Conservation (phyloP, 2,329 filamentous ascomycete species). For the Ophiostoma pallidulum region DNA sequence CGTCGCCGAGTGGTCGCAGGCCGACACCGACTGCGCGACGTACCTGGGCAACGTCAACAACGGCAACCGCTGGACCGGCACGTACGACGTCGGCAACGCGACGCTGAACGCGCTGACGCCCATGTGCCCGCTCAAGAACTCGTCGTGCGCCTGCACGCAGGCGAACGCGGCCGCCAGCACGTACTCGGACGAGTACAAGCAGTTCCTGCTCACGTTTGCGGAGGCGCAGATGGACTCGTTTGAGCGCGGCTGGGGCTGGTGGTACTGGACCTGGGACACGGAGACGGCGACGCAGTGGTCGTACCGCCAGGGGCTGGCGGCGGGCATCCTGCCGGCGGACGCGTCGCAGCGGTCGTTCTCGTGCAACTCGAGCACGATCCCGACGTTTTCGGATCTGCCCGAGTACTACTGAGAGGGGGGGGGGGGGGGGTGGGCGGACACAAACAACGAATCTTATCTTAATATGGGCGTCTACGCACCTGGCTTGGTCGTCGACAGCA, state of each 20-base stretch:
- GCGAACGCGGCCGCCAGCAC: conserved; percentile 64
- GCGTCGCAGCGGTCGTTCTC: conserved; percentile 63
- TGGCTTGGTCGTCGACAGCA: background rate
- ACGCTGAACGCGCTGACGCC: conserved; percentile 56
- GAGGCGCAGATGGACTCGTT: conserved; percentile 95
- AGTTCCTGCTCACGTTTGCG: conserved; percentile 80
- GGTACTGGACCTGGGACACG: conserved; percentile 96
- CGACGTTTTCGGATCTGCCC: conserved; percentile 41
- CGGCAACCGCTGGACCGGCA: conserved; percentile 88
- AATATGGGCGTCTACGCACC: conserved; percentile 14
- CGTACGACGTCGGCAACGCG: conserved; percentile 58
- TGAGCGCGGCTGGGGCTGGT: conserved; percentile 92
- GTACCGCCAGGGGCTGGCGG: conserved; percentile 68
- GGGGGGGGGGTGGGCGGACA: background rate
- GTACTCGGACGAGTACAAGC: conserved; percentile 69
- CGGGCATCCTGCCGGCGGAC: conserved; percentile 69
- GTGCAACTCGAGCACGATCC: conserved; percentile 47
- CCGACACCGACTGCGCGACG: conserved; percentile 85
- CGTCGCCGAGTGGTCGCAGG: conserved; percentile 95
- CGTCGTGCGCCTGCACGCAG: conserved; percentile 59
- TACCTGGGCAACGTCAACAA: conserved; percentile 83
- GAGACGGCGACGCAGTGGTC: conserved; percentile 72
- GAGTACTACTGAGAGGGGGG: conserved; percentile 37
- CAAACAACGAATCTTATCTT: background rate
- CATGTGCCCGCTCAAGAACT: conserved; percentile 60